A percentile compares a stretch with the other conserved stretches of the same genome.
phyloP scores from a whole-genome alignment of 2,329 filamentous ascomycete species.

The Fusarium sp. region DNA sequence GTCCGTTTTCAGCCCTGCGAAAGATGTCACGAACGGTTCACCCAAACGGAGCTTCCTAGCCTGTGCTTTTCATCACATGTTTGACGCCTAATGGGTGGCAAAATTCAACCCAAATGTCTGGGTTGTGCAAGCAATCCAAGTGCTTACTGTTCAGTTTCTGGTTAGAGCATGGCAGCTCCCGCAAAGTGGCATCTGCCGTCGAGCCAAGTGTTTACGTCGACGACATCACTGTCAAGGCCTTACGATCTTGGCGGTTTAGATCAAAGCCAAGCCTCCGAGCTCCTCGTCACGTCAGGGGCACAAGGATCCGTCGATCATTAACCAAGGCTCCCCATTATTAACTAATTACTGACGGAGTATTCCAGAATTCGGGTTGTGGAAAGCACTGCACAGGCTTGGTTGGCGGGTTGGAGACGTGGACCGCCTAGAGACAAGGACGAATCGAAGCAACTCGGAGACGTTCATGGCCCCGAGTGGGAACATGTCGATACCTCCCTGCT shows the following conservation, averaged over 20 bases:
- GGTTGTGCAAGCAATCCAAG: constrained; percentile 3
- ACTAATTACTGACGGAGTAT: neutral
- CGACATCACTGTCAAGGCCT: constrained; percentile 1
- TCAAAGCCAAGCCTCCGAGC: neutral
- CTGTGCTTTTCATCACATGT: constrained; percentile 25
- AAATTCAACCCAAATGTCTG: constrained; percentile 11
- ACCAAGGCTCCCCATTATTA: neutral
- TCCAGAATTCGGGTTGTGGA: neutral
- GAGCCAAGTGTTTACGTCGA: constrained; percentile 11
- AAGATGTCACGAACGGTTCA: constrained; percentile 9
- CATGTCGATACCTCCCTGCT: neutral
- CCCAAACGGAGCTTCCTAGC: neutral
- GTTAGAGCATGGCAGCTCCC: neutral
- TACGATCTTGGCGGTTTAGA: constrained; percentile 1
- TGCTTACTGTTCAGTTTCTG: constrained; percentile 6
- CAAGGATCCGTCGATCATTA: neutral
- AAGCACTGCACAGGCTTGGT: constrained; percentile 1
- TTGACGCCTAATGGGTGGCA: constrained; percentile 22
- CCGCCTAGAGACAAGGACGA: neutral
- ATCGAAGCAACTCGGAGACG: constrained; percentile 2
- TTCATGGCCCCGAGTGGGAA: constrained; percentile 17
- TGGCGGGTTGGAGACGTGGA: neutral
- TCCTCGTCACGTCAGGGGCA: neutral
- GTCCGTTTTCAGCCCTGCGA: constrained; percentile 27
- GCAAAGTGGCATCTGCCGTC: constrained; percentile 17